Base-by-base conservation (phyloP, 768 basidiomycete genomes). In the Lactifluus subvellereus region DNA sequence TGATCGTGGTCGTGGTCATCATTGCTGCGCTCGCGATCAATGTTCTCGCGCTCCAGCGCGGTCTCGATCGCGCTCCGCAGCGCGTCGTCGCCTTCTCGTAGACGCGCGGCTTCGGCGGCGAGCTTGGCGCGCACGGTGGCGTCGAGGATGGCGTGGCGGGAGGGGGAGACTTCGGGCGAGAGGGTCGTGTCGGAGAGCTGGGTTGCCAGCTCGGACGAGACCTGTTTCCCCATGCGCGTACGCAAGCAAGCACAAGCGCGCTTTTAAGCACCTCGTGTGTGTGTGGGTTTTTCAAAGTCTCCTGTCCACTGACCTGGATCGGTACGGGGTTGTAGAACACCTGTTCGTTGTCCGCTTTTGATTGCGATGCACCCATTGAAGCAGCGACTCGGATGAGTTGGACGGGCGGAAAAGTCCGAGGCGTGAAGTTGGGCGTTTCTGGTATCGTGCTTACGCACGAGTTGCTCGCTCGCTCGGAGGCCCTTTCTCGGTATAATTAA, bases 21-120 rank as follows among this genome's bases (percentile, higher is more conserved):
- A n/a, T n/a, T n/a, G n/a, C 74, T 72, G 67, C 77, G 80, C 74
- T 94, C 91, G 61, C 82, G 80, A 73, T 93, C 89, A 55, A 94
- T 73, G 74, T 94, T 95, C 77, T 94, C 92, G 76, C 86, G 88
- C 77, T 94, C 89, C 53, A 95, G 77, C 1, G 89, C 90, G 37
- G 72, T 77, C 69, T 90, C 87, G 38, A 95, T 92, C 75, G 91
- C 83, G 52, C 78, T 76, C 10, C 47, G 47, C 3, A 48, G 47
- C 47, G 8, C 11, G 62, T 84, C 83, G 72, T 92, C 91, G 70
- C 91, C 85, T 33, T 79, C 76, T 37, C 82, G 85, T 66, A 94
- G 77, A 45, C 80, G 81, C 33, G 79, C 73, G 18, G 92, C 76
- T 72, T 92, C 91, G 45, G 77, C 77, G 48, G 84, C 79, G 63